A percentile compares a stretch with the other conserved stretches of the same genome.
phyloP scores from a whole-genome alignment of 805 yeast species.

The Pichia nanzhaoensis region DNA sequence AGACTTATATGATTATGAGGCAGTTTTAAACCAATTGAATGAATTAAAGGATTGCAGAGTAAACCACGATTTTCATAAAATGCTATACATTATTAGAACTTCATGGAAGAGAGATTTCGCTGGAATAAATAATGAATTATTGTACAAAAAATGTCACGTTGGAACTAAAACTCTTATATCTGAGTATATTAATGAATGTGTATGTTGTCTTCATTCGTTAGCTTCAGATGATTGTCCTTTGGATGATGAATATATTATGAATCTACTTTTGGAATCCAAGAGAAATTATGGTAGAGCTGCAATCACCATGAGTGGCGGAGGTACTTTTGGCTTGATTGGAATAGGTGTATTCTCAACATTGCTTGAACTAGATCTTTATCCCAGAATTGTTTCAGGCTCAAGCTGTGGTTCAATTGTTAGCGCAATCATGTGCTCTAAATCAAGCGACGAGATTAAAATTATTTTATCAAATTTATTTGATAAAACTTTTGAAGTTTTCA shows the following conservation, averaged over 20 bases:
- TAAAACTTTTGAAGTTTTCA: slow-evolving; percentile 46
- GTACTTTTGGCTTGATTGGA: slow-evolving; percentile 87
- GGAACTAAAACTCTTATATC: slow-evolving; percentile 85
- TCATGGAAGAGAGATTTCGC: slow-evolving; percentile 82
- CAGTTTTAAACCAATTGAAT: slow-evolving; percentile 44
- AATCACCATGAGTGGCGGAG: slow-evolving; percentile 91
- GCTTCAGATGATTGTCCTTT: slow-evolving; percentile 35
- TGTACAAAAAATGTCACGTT: slow-evolving; percentile 70
- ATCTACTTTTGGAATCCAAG: slow-evolving; percentile 79
- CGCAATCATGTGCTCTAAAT: slow-evolving; percentile 74
- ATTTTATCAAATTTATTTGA: slow-evolving; percentile 58
- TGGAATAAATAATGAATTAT: slow-evolving; percentile 72
- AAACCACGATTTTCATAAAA: slow-evolving; percentile 47
- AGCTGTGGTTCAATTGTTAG: slow-evolving; percentile 97
- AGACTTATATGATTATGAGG: slow-evolving; percentile 64
- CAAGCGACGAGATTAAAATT: slow-evolving; percentile 58
- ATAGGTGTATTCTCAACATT: slow-evolving; percentile 85
- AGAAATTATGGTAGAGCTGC: slow-evolving; percentile 94
- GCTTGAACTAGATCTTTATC: slow-evolving; percentile 66
- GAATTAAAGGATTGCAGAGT: slow-evolving; percentile 57
- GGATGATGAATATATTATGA: slow-evolving; percentile 65
- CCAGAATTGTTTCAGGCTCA: slow-evolving; percentile 86
- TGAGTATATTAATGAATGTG: slow-evolving; percentile 76
- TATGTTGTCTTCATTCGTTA: slow-evolving; percentile 36
- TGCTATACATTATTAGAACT: slow-evolving; percentile 74